A percentile compares a stretch with the other conserved stretches of the same genome.
Evolutionary conservation across 2,329 filamentous ascomycete genomes (phyloP).

Genomic region (Xylaria sp.): DNA sequence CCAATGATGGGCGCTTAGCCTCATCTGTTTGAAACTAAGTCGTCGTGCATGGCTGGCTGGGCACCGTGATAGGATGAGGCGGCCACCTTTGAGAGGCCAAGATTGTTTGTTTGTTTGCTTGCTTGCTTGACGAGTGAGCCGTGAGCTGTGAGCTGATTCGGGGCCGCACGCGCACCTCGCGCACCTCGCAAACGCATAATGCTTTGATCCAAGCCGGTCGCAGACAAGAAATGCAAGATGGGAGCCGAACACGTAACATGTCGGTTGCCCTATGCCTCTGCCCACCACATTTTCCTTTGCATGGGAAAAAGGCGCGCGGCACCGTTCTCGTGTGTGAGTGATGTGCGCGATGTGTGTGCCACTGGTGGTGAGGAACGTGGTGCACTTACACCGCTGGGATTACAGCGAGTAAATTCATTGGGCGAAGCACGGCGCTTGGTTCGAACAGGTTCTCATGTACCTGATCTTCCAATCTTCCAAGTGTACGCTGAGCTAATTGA

Average conservation of each 20-base stretch:
- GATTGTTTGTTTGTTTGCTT: neutral
- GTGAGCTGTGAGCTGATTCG: neutral
- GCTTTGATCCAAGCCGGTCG: conserved; percentile 6
- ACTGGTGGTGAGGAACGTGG: conserved; percentile 45
- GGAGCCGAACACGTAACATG: conserved; percentile 27
- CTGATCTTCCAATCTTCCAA: too few species aligned
- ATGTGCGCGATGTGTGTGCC: conserved; percentile 31
- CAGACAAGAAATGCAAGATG: conserved; percentile 17
- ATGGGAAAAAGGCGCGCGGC: neutral
- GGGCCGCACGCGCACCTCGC: neutral
- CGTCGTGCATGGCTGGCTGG: neutral
- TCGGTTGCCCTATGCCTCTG: conserved; percentile 17
- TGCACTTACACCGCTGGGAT: conserved; percentile 37
- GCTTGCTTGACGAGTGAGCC: neutral
- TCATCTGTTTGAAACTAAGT: conserved; percentile 12
- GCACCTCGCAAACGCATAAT: conserved; percentile 4
- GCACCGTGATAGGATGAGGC: neutral
- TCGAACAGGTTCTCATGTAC: neutral
- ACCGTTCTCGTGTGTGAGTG: conserved; percentile 35
- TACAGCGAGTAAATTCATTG: conserved; percentile 15
- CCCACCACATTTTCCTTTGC: neutral
- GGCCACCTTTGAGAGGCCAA: neutral
- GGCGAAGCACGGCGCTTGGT: neutral
- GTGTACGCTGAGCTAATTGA: neutral
- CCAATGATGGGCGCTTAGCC: conserved; percentile 11